Evolutionary conservation across 345 rosid species (phyloP).

Genomic region (Eucalyptus viminalis): DNA sequence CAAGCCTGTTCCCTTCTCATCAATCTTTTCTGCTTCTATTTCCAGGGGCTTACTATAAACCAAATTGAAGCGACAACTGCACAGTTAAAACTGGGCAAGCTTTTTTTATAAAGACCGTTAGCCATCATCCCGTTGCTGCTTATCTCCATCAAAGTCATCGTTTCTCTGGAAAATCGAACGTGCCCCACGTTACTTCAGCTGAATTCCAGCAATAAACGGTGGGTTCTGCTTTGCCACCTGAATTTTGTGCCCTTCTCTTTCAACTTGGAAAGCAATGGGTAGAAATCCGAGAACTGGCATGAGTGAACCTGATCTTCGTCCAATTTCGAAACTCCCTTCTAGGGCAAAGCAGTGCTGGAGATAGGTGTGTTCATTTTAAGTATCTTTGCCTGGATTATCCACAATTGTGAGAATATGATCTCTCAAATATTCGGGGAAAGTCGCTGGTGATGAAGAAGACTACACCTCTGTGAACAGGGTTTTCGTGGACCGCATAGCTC

Average conservation of each 20-base stretch:
- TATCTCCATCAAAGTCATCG: conserved; percentile 25
- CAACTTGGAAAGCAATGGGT: conserved; percentile 15
- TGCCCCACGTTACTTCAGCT: conserved; percentile 27
- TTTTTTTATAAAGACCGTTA: conserved; percentile 18
- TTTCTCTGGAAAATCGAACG: conserved; percentile 17
- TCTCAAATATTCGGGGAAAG: conserved; percentile 9
- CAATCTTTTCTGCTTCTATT: too few species aligned
- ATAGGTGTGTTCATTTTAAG: neutral
- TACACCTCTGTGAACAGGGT: conserved; percentile 27
- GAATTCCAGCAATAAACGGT: conserved; percentile 1
- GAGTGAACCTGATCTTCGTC: conserved; percentile 36
- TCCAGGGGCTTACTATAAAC: neutral
- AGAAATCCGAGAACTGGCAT: conserved; percentile 16
- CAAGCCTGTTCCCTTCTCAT: too few species aligned
- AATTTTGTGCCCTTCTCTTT: conserved; percentile 13
- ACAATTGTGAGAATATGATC: conserved; percentile 5
- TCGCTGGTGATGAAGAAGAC: conserved; percentile 26
- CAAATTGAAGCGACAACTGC: neutral
- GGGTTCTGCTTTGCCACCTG: conserved; percentile 10
- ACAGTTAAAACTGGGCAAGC: conserved; percentile 12
- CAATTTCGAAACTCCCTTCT: conserved; percentile 34
- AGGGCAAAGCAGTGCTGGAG: neutral
- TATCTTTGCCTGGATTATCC: conserved; percentile 24
- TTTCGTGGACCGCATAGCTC: conserved; percentile 9
- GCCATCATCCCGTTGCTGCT: conserved; percentile 9